Percentiles rank a stretch among this genome's conserved stretches.
These are phyloP conservation scores for Buddleja alternifolia DNA, from an alignment of 257 asterid species.

Conservation along the genomic window DNA sequence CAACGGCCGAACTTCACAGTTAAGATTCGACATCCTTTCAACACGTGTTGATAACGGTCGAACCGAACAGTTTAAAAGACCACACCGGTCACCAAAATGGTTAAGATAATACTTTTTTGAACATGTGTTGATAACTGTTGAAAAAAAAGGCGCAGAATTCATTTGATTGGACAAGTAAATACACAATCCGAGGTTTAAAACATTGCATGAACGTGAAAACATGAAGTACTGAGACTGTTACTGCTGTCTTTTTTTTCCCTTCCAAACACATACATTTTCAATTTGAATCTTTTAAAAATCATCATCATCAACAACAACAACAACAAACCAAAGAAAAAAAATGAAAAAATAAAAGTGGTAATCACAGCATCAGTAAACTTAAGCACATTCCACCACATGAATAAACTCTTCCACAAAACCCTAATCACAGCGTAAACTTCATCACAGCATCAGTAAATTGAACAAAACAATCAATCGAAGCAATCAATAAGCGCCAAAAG, in stretches of 20 bases:
- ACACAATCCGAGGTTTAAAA: no score
- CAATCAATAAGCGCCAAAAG: neutral
- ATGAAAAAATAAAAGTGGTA: slow-evolving; percentile 3
- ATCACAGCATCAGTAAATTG: slow-evolving; percentile 9
- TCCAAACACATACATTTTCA: slow-evolving; percentile 15
- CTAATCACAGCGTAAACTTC: slow-evolving; percentile 16
- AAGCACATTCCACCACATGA: slow-evolving; percentile 6
- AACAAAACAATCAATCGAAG: neutral
- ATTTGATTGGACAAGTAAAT: no score
- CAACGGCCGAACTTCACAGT: no score
- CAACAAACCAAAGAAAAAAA: slow-evolving; percentile 11
- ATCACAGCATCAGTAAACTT: neutral
- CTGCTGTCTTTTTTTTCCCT: neutral
- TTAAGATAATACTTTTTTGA: no score
- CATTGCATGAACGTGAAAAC: neutral
- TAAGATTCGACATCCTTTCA: neutral
- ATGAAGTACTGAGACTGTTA: neutral
- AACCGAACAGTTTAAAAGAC: neutral
- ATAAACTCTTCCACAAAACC: slow-evolving; percentile 19
- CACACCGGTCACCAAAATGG: no score
- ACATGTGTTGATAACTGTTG: no score
- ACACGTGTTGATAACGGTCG: neutral
- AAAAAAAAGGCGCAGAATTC: no score
- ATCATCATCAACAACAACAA: neutral
- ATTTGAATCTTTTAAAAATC: neutral